Evolutionary conservation across 1,284 basidiomycete genomes (phyloP).

Genomic region (Marasmius oreades): DNA sequence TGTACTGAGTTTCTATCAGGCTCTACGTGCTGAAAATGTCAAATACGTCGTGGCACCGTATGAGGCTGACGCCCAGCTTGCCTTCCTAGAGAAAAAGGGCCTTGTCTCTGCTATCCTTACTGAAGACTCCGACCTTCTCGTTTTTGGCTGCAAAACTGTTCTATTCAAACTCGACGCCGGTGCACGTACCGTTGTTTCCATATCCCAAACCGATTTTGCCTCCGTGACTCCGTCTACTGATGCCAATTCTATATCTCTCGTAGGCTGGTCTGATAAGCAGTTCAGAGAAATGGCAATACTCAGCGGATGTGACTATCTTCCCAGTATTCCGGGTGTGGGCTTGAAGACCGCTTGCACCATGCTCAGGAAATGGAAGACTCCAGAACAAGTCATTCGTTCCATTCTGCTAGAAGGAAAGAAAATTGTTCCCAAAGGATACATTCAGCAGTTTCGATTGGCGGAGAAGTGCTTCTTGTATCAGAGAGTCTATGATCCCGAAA

Average conservation of each 20-base stretch:
- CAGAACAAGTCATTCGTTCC: slow-evolving; percentile 82
- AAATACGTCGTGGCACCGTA: slow-evolving; percentile 95
- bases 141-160: slow-evolving; percentile 90
- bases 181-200: slow-evolving; percentile 73
- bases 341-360: slow-evolving; percentile 92
- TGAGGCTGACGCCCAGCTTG: slow-evolving; percentile 97
- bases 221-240: slow-evolving; percentile 55
- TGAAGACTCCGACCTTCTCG: slow-evolving; percentile 97
- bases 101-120: slow-evolving; percentile 92
- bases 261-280: slow-evolving; percentile 86
- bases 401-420: slow-evolving; percentile 86
- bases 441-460: slow-evolving; percentile 70
- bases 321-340: slow-evolving; percentile 91
- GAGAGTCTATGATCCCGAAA: slow-evolving; percentile 82
- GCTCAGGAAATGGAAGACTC: slow-evolving; percentile 81
- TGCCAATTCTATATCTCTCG: slow-evolving; percentile 61
- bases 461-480: slow-evolving; percentile 96
- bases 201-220: slow-evolving; percentile 78
- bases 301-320: slow-evolving; percentile 95
- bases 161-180: slow-evolving; percentile 83
- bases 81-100: slow-evolving; percentile 83
- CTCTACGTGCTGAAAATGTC: slow-evolving; percentile 75
- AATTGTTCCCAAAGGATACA: slow-evolving; percentile 74
- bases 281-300: slow-evolving; percentile 97
- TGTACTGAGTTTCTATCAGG: slow-evolving; percentile 44